A percentile compares a stretch with the other conserved stretches of the same genome.
Conservation (phyloP, 202 grass and related monocot species). For the Zizania palustris region DNA sequence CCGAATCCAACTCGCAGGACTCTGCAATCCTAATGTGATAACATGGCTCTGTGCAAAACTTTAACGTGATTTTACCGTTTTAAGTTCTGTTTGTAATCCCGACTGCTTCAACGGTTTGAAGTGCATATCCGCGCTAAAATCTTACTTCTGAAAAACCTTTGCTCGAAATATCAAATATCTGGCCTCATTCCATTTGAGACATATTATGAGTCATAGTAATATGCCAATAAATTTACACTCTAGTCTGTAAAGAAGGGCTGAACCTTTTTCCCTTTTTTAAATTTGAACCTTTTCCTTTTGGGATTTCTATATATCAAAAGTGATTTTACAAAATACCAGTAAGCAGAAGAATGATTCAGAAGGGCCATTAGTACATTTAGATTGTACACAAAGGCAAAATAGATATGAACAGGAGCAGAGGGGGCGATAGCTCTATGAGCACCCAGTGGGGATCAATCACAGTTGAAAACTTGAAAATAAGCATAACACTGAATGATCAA, state of each 20-base stretch:
- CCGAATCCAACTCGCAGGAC: not conserved
- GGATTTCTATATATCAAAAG: not conserved
- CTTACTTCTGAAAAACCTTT: not conserved
- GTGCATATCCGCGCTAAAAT: not conserved
- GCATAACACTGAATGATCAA: not conserved
- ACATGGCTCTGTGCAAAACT: constrained; percentile 1
- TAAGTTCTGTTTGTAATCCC: not conserved
- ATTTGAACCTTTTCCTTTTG: not conserved
- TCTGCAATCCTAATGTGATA: not conserved
- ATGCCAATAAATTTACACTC: not conserved
- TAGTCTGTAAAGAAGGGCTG: not conserved
- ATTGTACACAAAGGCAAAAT: not conserved
- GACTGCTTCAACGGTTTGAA: not conserved
- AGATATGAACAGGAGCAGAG: constrained; percentile 6
- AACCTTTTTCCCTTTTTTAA: not conserved
- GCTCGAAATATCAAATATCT: not conserved
- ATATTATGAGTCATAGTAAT: not conserved
- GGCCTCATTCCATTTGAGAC: not conserved
- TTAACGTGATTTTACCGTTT: not conserved
- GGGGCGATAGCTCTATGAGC: not conserved
- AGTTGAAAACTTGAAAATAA: not conserved
- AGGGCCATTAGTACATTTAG: not conserved
- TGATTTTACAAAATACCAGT: not conserved
- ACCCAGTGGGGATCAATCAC: not conserved
- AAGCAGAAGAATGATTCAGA: not conserved